These are phyloP conservation scores for Echeveria elegans DNA, from an alignment of 164 flowering plant species.

Conservation along the genomic window DNA sequence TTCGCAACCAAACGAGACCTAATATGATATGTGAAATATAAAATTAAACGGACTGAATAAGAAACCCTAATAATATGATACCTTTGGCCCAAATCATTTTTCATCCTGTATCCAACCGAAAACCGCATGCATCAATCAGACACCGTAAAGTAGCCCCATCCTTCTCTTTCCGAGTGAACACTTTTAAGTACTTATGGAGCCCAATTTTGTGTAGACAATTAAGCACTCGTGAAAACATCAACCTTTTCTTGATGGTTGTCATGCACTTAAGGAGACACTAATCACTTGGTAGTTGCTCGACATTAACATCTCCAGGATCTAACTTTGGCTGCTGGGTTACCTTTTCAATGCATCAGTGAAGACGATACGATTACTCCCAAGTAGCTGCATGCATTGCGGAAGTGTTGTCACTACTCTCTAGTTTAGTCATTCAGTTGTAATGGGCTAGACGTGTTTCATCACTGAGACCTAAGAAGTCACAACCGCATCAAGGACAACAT, in stretches of 20 bases:
- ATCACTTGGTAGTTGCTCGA: constrained; percentile 12
- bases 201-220: constrained; percentile 56
- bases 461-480: constrained; percentile 52
- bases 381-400: not conserved
- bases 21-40: too few relatives aligned
- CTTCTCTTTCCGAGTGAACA: constrained; percentile 64
- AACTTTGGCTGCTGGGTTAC: constrained; percentile 13
- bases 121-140: too few relatives aligned
- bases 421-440: constrained; percentile 63
- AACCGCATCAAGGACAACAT: constrained; percentile 69
- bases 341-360: constrained; percentile 12
- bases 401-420: too few relatives aligned
- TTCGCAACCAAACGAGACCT: too few relatives aligned
- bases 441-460: constrained; percentile 54
- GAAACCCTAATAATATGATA: too few relatives aligned
- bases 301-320: constrained; percentile 9
- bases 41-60: too few relatives aligned
- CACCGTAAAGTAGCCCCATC: constrained; percentile 75
- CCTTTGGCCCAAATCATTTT: too few relatives aligned
- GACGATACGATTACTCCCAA: not conserved
- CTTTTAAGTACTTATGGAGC: constrained; percentile 56
- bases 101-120: too few relatives aligned
- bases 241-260: constrained; percentile 19
- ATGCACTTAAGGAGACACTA: constrained; percentile 18
- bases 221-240: constrained; percentile 48